phyloP scores from a whole-genome alignment of 805 yeast species.

The Ogataea siamensis region DNA sequence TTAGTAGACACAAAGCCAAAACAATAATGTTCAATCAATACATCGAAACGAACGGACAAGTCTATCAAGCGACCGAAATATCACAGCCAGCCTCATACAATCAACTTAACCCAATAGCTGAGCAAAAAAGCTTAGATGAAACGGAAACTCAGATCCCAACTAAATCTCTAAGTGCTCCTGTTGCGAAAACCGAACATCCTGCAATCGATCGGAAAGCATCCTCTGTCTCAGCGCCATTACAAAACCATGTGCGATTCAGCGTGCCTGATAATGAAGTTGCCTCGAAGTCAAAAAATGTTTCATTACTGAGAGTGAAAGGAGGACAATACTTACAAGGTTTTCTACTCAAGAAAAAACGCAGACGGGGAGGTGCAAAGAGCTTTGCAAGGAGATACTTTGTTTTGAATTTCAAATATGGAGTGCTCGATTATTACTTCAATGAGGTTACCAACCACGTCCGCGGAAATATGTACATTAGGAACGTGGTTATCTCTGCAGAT shows the following conservation, averaged over 20 bases:
- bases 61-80: neutral
- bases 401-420: constrained; percentile 77
- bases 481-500: constrained; percentile 81
- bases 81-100: constrained; percentile 7
- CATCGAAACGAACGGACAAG: constrained; percentile 19
- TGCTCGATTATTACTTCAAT: constrained; percentile 76
- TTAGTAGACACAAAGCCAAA: constrained; percentile 80
- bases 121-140: constrained; percentile 10
- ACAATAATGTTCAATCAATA: constrained; percentile 67
- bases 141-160: constrained; percentile 1
- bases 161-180: constrained; percentile 3
- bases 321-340: constrained; percentile 78
- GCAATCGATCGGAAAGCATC: constrained; percentile 4
- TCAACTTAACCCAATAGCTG: constrained; percentile 14
- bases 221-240: constrained; percentile 2
- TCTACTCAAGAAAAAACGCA: constrained; percentile 65
- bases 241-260: constrained; percentile 29
- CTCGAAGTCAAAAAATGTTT: constrained; percentile 25
- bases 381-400: constrained; percentile 82
- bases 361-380: constrained; percentile 81
- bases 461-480: constrained; percentile 87
- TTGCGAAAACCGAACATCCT: constrained; percentile 1
- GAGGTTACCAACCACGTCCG: constrained; percentile 70
- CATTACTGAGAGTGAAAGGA: constrained; percentile 45
- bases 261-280: constrained; percentile 22